Evolutionary conservation across 192 early-diverging fungal species (phyloP).

Genomic region (Coemansia sp.): DNA sequence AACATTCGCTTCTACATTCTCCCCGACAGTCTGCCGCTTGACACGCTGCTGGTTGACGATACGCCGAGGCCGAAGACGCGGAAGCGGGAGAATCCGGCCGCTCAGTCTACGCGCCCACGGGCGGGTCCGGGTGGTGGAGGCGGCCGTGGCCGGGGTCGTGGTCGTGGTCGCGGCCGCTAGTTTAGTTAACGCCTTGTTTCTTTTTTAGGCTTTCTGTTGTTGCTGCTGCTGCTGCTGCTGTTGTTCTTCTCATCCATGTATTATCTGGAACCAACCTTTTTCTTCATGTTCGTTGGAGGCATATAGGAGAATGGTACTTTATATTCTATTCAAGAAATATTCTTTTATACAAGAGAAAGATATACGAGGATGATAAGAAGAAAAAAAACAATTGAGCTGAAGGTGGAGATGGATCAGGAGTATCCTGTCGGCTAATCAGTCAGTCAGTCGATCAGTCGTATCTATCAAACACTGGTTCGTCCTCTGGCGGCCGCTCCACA

Average conservation of each 20-base stretch:
- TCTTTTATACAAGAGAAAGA: not conserved
- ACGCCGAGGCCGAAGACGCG: constrained; percentile 91
- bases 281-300: not conserved
- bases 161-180: constrained; percentile 57
- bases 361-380: not conserved
- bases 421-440: not conserved
- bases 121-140: constrained; percentile 27
- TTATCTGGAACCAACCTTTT: not conserved
- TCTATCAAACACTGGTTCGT: constrained; percentile 55
- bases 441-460: constrained; percentile 14
- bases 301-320: not conserved
- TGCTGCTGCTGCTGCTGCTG: no score
- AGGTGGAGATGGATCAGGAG: no score
- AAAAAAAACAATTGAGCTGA: not conserved
- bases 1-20: constrained; percentile 95
- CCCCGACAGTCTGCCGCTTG: constrained; percentile 92
- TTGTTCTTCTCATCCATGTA: no score
- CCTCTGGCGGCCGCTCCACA: constrained; percentile 42
- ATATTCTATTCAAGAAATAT: constrained; percentile 5
- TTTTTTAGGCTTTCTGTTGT: no score
- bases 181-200: no score
- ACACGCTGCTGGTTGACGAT: constrained; percentile 95
- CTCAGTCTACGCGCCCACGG: constrained; percentile 4
- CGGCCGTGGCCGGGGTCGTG: constrained; percentile 71
- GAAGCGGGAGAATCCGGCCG: constrained; percentile 63